phyloP scores from a whole-genome alignment of 371 early-diverging fungal genomes.

The Mucor ambiguus region DNA sequence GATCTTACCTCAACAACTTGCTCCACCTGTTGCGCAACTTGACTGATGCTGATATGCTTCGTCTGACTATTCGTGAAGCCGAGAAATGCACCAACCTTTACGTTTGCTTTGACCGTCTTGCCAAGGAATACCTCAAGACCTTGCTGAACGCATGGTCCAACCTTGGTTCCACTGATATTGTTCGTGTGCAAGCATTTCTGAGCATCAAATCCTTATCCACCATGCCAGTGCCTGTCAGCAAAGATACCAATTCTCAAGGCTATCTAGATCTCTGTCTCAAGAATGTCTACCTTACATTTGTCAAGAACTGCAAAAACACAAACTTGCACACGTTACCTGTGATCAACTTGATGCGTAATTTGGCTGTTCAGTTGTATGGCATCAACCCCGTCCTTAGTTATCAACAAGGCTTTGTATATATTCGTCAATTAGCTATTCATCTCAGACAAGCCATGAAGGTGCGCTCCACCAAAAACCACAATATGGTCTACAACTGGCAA shows the following conservation, averaged over 20 bases:
- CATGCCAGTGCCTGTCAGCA: slow-evolving; percentile 27
- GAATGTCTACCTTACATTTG: slow-evolving; percentile 82
- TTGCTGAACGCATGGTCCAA: slow-evolving; percentile 61
- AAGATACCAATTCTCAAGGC: slow-evolving; percentile 18
- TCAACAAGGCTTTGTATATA: slow-evolving; percentile 89
- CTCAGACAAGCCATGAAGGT: slow-evolving; percentile 39
- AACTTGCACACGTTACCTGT: slow-evolving; percentile 80
- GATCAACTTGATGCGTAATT: slow-evolving; percentile 87
- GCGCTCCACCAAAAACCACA: slow-evolving; percentile 82
- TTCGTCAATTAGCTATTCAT: slow-evolving; percentile 65
- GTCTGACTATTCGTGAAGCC: slow-evolving; percentile 79
- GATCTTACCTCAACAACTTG: slow-evolving; percentile 75
- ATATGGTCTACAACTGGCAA: slow-evolving; percentile 93
- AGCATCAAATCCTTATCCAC: slow-evolving; percentile 73
- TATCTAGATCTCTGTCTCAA: slow-evolving; percentile 62
- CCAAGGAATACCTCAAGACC: slow-evolving; percentile 76
- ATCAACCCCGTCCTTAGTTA: slow-evolving; percentile 77
- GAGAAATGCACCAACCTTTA: slow-evolving; percentile 76
- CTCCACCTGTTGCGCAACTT: slow-evolving; percentile 73
- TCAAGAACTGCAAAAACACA: slow-evolving; percentile 75
- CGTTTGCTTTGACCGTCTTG: slow-evolving; percentile 77
- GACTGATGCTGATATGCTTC: slow-evolving; percentile 82
- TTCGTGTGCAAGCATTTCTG: slow-evolving; percentile 82
- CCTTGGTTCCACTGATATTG: slow-evolving; percentile 60
- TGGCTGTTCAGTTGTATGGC: slow-evolving; percentile 86